These are phyloP conservation scores for Luzula sylvatica DNA, from an alignment of 176 grass and related monocot genomes.

Conservation along the genomic window DNA sequence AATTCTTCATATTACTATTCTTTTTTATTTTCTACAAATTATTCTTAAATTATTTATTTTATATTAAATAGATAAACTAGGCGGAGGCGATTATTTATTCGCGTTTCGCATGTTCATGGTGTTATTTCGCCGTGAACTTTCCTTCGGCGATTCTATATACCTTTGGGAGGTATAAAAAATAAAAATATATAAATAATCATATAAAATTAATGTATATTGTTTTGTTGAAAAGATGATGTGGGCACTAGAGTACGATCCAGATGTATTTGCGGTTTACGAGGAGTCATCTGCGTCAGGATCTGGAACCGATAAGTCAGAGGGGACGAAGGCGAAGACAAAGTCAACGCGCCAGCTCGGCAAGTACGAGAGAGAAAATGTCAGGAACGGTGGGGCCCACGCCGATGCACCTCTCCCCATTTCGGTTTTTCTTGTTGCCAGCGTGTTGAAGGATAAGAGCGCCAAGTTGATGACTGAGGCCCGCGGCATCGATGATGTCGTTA, in stretches of 20 bases:
- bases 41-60: conserved; percentile 8
- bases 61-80: conserved; percentile 59
- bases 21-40: conserved; percentile 9
- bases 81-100: conserved; percentile 97
- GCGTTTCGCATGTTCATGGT: conserved; percentile 99
- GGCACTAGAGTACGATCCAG: conserved; percentile 95
- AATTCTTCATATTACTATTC: neutral
- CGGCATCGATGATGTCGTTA: conserved; percentile 91
- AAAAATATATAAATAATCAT: no score
- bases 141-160: conserved; percentile 94
- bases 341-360: conserved; percentile 81
- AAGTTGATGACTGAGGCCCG: conserved; percentile 79
- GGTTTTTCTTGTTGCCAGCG: conserved; percentile 97
- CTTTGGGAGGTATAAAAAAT: conserved; percentile 95
- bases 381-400: conserved; percentile 54
- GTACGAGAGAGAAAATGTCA: conserved; percentile 72
- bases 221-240: conserved; percentile 98
- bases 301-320: conserved; percentile 41
- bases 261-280: conserved; percentile 76
- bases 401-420: conserved; percentile 92
- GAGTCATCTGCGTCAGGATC: conserved; percentile 28
- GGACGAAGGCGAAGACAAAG: conserved; percentile 69
- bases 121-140: conserved; percentile 88
- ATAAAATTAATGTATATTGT: conserved; percentile 19
- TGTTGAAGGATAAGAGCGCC: conserved; percentile 96